Evolutionary conservation across 352 stramenopile genomes (phyloP).

Genomic region (Phytophthora colocasiae): DNA sequence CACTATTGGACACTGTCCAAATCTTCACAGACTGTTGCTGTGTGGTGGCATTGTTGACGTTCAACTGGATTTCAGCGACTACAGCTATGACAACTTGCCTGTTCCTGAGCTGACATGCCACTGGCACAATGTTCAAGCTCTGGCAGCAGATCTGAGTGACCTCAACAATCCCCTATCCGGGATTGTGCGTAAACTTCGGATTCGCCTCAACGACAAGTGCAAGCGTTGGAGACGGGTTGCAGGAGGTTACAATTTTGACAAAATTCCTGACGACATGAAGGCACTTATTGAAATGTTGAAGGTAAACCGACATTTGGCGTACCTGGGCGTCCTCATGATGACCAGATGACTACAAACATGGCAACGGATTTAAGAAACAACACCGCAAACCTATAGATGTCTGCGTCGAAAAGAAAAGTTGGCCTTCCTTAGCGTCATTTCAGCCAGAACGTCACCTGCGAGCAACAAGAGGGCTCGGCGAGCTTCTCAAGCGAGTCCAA

Average conservation of each 20-base stretch:
- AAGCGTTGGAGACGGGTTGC: neutral
- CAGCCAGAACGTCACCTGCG: neutral
- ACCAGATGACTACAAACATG: neutral
- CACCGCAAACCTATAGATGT: slow-evolving; percentile 10
- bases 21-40: slow-evolving; percentile 3
- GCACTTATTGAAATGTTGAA: slow-evolving; percentile 5
- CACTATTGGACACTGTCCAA: slow-evolving; percentile 6
- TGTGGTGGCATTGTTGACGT: slow-evolving; percentile 1
- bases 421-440: slow-evolving; percentile 18
- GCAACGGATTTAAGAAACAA: slow-evolving; percentile 10
- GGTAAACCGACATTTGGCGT: slow-evolving; percentile 12
- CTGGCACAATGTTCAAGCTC: neutral
- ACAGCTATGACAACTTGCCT: neutral
- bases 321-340: neutral
- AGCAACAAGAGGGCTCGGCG: neutral
- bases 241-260: neutral
- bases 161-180: neutral
- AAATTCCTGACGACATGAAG: slow-evolving; percentile 8
- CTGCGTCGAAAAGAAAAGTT: slow-evolving; percentile 4
- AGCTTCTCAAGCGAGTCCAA: neutral
- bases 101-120: neutral
- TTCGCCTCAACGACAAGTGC: slow-evolving; percentile 7
- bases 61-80: slow-evolving; percentile 8
- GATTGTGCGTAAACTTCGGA: neutral
- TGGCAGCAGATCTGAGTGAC: slow-evolving; percentile 4